Evolutionary conservation across 2,329 filamentous ascomycete genomes (phyloP).

Genomic region (Hyphodiscus sp.): DNA sequence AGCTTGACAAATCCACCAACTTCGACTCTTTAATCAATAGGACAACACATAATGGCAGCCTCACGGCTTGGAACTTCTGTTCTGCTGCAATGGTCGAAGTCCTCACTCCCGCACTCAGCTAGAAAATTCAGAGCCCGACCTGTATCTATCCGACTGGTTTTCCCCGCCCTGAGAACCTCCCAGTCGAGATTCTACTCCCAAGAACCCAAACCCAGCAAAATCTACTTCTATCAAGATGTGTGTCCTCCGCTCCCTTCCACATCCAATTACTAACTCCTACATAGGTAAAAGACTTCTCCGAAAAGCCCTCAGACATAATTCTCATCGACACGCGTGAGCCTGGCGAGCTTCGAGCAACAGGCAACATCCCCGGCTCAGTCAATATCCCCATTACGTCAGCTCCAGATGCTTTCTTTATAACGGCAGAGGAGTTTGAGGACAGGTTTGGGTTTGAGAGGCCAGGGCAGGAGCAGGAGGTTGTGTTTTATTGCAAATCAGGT

Average conservation of each 20-base stretch:
- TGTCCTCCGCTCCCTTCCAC: not conserved
- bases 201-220: constrained; percentile 30
- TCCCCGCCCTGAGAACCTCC: not conserved
- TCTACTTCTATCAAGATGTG: constrained; percentile 44
- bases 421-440: constrained; percentile 73
- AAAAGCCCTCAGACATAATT: constrained; percentile 31
- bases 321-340: constrained; percentile 61
- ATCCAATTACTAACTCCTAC: not conserved
- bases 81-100: constrained; percentile 12
- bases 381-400: constrained; percentile 75
- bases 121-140: constrained; percentile 1
- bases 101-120: constrained; percentile 5
- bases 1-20: constrained; percentile 1
- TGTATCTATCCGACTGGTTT: not conserved
- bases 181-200: constrained; percentile 17
- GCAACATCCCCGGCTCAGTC: constrained; percentile 71
- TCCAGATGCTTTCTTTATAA: constrained; percentile 73
- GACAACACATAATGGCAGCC: constrained; percentile 15
- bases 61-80: constrained; percentile 13
- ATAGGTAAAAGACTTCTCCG: constrained; percentile 38
- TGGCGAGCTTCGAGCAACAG: constrained; percentile 53
- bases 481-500: constrained; percentile 93
- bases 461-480: constrained; percentile 46
- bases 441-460: constrained; percentile 74
- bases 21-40: not conserved